Evolutionary conservation across 768 basidiomycete genomes (phyloP), one percentile per base, ranked within the genome.

Genomic region (Tylopilus cervinicoccineus): DNA sequence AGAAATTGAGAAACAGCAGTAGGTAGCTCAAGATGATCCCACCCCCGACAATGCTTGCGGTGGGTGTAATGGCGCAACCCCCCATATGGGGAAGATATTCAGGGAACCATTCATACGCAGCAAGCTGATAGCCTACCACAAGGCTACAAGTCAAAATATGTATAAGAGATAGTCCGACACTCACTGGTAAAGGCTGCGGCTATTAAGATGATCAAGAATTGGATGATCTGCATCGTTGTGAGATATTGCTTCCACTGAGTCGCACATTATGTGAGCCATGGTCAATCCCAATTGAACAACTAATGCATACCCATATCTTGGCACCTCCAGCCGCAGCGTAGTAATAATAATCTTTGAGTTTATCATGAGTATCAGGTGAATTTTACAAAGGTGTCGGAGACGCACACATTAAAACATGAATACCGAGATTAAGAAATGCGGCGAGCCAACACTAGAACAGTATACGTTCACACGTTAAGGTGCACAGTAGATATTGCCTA

Each of bases 391-490:
- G 22, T 28, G 16, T 17, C 33, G 12, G 22, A 29, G 34, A 78
- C 86, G 63, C 69, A 92, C 89, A 97, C 94, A 98, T 98, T 57
- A 94, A 70, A 61, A 96, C 93, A 70, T 98, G 94, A 43, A 97
- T 92, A 40, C 76, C 71, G 48, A 96, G 74, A 74, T 97, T 97
- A 53, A 94, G 83, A 43, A 74, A 70, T 66, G 94, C 95, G 48
- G 88, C 85, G 48, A 89, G 80, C 94, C 94, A 97, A 57, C 92
- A 94, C 90, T 93, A 53, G 19, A 42, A 42, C 38, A 50, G 16
- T 13, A 39, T 45, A 4, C 42, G 31, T 28, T 17, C 5, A 23
- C 10, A 12, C 17, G 4, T 33, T 14, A 5, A 38, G 11, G 8
- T 6, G 22, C 13, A 27, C 32, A n/a, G 31, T 11, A n/a, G 6